Evolutionary conservation across 768 basidiomycete genomes (phyloP).

Genomic region (Collybia sordida): DNA sequence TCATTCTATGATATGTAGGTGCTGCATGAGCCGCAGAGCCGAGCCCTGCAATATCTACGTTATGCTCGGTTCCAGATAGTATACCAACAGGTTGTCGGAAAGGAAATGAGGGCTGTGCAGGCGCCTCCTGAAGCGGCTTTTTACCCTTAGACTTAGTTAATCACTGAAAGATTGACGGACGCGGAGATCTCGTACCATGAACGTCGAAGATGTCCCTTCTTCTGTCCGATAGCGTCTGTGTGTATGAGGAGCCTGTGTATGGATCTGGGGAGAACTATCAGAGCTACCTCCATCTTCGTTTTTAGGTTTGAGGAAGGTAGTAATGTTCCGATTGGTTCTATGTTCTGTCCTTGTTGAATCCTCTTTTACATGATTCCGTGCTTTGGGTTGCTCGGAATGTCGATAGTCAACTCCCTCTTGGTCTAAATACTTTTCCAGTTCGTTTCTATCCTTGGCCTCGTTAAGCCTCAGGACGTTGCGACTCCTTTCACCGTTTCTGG

Average conservation of each 20-base stretch:
- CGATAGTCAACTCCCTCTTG: no score
- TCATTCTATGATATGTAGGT: slow-evolving; percentile 19
- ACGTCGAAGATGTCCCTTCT: slow-evolving; percentile 24
- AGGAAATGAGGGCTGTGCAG: slow-evolving; percentile 1
- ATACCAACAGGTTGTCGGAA: slow-evolving; percentile 1
- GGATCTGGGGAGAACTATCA: slow-evolving; percentile 26
- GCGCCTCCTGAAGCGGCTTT: slow-evolving; percentile 5
- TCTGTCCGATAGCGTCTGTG: slow-evolving; percentile 37
- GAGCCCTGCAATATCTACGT: slow-evolving; percentile 2
- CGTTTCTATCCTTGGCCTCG: no score
- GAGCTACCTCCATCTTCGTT: slow-evolving; percentile 32
- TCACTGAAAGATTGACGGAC: background rate
- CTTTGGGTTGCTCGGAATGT: background rate
- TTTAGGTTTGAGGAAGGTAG: slow-evolving; percentile 6
- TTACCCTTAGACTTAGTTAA: slow-evolving; percentile 6
- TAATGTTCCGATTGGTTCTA: background rate
- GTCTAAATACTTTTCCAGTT: no score
- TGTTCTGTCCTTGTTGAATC: background rate
- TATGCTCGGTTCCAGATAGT: slow-evolving; percentile 7
- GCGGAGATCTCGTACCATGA: background rate
- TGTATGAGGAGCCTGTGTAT: slow-evolving; percentile 8
- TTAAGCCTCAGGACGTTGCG: no score
- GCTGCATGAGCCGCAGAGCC: background rate
- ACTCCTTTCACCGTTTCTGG: slow-evolving; percentile 10
- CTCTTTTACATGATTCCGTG: slow-evolving; percentile 10